Evolutionary conservation across 169 alveolate species (phyloP), one percentile per base, ranked within the genome.

Genomic region (Plasmodium gallinaceum): DNA sequence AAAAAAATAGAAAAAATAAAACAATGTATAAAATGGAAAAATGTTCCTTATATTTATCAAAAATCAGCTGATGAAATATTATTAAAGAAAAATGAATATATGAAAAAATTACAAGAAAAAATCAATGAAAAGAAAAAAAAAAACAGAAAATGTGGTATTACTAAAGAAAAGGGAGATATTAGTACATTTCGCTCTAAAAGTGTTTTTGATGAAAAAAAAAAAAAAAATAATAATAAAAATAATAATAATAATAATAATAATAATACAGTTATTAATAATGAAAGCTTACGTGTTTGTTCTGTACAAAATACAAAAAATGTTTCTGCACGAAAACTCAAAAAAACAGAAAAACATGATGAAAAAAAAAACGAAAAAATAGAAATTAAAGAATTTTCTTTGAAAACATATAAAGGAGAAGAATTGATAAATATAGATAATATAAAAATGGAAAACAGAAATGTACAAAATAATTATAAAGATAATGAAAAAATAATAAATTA

Each of bases 21-120:
- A 26, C 45, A 62, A 14, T 76, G 88, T 54, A 43, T 18, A 8
- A 45, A 64, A 45, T 76, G 88, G 88, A 22, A 48, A 20, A 62
- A 48, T 5, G 73, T 64, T n/a, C 88, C 88, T 26, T 76, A 45
- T 37, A 66, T 76, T 22, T 76, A 76, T 48, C 74, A 76, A 42
- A 76, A 76, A 57, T 62, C 88, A 64, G 88, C 88, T 1, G 39
- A 62, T 18, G 75, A 76, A 14, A 48, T 76, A n/a, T 8, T 62
- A 18, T 10, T 62, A 37, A 46, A 26, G 12, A 76, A 57, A 64
- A 76, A 52, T 7, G 76, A 76, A 39, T 61, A 76, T 66, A 26
- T 76, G 26, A 76, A 24, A 26, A 65, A 76, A 0, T 18, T 76
- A 20, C 39, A 48, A 76, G 37, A n/a, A 8, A 42, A 48, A 74